These are phyloP conservation scores for Xylogone sp. DNA, from an alignment of 2,329 filamentous ascomycete genomes.

Conservation along the genomic window DNA sequence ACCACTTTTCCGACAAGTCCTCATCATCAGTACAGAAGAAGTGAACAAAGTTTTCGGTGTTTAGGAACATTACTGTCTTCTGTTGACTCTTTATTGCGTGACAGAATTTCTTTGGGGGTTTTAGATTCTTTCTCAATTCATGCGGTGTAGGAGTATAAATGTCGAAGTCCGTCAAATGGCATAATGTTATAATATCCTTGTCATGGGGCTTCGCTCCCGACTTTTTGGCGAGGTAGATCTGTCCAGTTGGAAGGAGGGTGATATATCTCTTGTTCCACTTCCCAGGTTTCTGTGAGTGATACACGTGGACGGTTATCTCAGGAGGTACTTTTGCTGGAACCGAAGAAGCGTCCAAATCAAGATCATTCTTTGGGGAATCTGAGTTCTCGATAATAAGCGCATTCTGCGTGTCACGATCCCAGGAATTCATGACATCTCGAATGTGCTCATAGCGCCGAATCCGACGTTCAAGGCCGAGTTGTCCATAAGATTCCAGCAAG, in stretches of 20 bases:
- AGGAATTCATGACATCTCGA: conserved; percentile 86
- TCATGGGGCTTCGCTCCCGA: conserved; percentile 51
- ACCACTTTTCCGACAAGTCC: conserved; percentile 63
- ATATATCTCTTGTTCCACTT: conserved; percentile 88
- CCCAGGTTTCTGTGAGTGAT: conserved; percentile 75
- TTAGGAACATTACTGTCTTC: conserved; percentile 78
- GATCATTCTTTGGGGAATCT: conserved; percentile 48
- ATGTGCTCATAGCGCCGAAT: conserved; percentile 83
- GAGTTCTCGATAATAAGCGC: conserved; percentile 63
- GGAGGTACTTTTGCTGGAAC: conserved; percentile 62
- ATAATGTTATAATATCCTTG: conserved; percentile 68
- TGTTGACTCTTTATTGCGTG: conserved; percentile 91
- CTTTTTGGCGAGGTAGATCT: conserved; percentile 70
- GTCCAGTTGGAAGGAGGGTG: conserved; percentile 69
- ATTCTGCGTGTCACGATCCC: conserved; percentile 80
- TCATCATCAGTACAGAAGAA: conserved; percentile 83
- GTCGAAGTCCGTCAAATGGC: conserved; percentile 88
- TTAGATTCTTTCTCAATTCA: conserved; percentile 66
- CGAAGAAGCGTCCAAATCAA: conserved; percentile 60
- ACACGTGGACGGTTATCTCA: conserved; percentile 67
- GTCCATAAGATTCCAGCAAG: conserved; percentile 72
- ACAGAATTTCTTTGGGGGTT: conserved; percentile 79
- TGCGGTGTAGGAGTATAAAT: conserved; percentile 74
- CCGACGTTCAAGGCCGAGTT: conserved; percentile 75
- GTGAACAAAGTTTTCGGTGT: conserved; percentile 83